Conservation (phyloP, 2,329 filamentous ascomycete genomes). For the Ceratocystis harringtonii region DNA sequence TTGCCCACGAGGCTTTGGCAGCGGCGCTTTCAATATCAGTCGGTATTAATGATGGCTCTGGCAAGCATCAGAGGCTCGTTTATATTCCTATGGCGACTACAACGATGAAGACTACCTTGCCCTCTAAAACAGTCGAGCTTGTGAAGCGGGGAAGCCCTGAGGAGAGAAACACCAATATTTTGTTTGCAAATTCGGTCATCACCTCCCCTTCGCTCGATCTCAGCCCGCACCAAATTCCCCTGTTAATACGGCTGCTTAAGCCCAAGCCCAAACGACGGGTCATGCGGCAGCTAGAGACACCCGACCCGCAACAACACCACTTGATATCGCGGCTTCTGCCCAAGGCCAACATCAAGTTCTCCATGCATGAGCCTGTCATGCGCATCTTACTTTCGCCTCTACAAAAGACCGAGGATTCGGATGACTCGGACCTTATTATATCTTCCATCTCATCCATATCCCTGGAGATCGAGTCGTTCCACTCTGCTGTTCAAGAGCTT, state of each 20-base stretch:
- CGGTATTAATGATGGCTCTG: constrained; percentile 78
- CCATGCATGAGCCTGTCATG: constrained; percentile 88
- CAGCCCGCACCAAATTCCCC: constrained; percentile 77
- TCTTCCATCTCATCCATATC: constrained; percentile 90
- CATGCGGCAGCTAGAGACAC: constrained; percentile 13
- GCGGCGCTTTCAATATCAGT: constrained; percentile 87
- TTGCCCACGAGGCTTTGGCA: constrained; percentile 85
- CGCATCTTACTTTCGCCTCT: constrained; percentile 77
- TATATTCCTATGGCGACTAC: constrained; percentile 98
- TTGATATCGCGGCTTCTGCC: constrained; percentile 83
- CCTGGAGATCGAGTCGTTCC: constrained; percentile 87
- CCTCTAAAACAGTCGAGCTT: constrained; percentile 82
- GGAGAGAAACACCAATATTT: constrained; percentile 86
- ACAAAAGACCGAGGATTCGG: constrained; percentile 44
- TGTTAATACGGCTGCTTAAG: constrained; percentile 63
- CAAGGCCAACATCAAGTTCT: constrained; percentile 88
- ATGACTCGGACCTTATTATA: constrained; percentile 89
- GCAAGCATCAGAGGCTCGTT: constrained; percentile 68
- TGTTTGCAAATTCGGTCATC: constrained; percentile 90
- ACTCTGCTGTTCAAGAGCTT: constrained; percentile 66
- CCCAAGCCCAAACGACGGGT: constrained; percentile 25
- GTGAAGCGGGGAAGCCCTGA: constrained; percentile 54
- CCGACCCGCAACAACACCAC: constrained; percentile 33
- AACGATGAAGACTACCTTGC: constrained; percentile 81
- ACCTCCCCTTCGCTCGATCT: constrained; percentile 92